phyloP scores from a whole-genome alignment of 1,139 yeast species.

The Yamadazyma oceani region DNA sequence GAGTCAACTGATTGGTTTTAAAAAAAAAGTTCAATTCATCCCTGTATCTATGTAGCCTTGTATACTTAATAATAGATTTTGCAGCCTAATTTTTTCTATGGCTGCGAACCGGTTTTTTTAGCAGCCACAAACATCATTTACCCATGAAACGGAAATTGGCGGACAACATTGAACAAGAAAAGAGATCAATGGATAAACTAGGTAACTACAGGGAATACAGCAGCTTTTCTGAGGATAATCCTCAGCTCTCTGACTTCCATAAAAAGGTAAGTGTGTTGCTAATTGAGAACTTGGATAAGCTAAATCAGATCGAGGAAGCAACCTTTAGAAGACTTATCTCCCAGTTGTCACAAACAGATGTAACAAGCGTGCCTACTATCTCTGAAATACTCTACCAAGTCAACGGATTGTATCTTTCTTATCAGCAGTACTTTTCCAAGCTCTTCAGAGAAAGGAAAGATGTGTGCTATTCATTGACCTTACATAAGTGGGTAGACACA shows the following conservation, averaged over 20 bases:
- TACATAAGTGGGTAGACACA: slow-evolving; percentile 22
- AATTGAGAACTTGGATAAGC: slow-evolving; percentile 23
- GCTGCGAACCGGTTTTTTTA: slow-evolving; percentile 3
- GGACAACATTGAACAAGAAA: too few relatives aligned
- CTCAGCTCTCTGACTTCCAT: background rate
- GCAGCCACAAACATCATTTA: too few relatives aligned
- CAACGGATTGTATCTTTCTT: slow-evolving; percentile 20
- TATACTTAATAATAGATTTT: too few relatives aligned
- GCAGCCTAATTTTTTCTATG: background rate
- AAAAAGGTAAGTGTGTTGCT: slow-evolving; percentile 15
- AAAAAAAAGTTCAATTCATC: too few relatives aligned
- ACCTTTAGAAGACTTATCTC: slow-evolving; percentile 16
- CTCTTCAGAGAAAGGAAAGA: slow-evolving; percentile 16
- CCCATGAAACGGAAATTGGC: too few relatives aligned
- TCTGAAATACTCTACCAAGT: slow-evolving; percentile 20
- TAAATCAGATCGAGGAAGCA: slow-evolving; percentile 18
- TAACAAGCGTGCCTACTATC: slow-evolving; percentile 16
- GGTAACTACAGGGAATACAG: too few relatives aligned
- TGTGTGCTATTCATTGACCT: slow-evolving; percentile 19
- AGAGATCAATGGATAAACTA: too few relatives aligned
- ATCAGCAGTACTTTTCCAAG: slow-evolving; percentile 20
- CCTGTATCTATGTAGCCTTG: too few relatives aligned
- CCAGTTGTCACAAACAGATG: slow-evolving; percentile 7
- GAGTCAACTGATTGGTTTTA: slow-evolving; percentile 36
- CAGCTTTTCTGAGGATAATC: background rate